A percentile compares a stretch with the other conserved stretches of the same genome.
Conservation (phyloP, 2,329 filamentous ascomycete species). For the Malbranchea zuffiana region DNA sequence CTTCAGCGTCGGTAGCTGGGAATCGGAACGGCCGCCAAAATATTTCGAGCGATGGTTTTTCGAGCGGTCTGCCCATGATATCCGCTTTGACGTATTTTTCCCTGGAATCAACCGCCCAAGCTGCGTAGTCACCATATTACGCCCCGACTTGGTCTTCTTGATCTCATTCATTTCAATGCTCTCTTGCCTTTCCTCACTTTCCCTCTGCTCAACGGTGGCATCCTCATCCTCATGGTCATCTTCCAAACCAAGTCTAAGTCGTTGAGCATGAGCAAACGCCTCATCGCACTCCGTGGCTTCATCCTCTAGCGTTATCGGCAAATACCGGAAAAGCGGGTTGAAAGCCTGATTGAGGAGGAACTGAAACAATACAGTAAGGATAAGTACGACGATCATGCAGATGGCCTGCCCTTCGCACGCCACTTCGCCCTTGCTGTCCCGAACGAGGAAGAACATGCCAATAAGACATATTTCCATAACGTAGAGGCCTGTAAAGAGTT, state of each 20-base stretch:
- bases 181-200: constrained; percentile 32
- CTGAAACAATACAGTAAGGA: constrained; percentile 68
- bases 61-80: constrained; percentile 37
- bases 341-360: constrained; percentile 72
- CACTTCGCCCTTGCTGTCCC: constrained; percentile 43
- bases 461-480: constrained; percentile 87
- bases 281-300: constrained; percentile 86
- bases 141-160: constrained; percentile 7
- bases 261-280: constrained; percentile 71
- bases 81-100: constrained; percentile 15
- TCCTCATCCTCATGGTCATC: constrained; percentile 39
- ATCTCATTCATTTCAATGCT: constrained; percentile 37
- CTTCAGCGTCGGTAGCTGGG: constrained; percentile 24
- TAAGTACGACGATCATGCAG: constrained; percentile 65
- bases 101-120: constrained; percentile 19
- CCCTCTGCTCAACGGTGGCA: constrained; percentile 26
- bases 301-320: constrained; percentile 92
- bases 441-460: constrained; percentile 74
- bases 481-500: constrained; percentile 89
- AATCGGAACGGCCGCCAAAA: constrained; percentile 28
- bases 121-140: constrained; percentile 11
- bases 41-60: constrained; percentile 32
- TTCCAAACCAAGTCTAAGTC: constrained; percentile 53
- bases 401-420: constrained; percentile 67
- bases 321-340: constrained; percentile 70